These are phyloP conservation scores for Misopates orontium DNA, from an alignment of 257 asterid species.

Conservation along the genomic window DNA sequence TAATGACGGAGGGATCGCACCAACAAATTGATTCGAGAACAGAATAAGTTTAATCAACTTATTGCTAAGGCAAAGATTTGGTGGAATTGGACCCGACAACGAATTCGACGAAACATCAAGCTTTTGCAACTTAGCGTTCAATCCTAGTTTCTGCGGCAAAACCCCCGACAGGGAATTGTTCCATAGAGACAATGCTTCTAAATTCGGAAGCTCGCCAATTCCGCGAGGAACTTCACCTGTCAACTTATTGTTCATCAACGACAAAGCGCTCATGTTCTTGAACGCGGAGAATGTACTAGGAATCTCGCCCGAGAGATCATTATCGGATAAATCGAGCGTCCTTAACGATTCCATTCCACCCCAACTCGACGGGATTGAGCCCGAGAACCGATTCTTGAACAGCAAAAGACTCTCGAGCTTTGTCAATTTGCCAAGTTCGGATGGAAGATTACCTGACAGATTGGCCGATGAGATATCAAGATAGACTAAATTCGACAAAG, in stretches of 20 bases:
- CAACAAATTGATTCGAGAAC: slow-evolving; percentile 65
- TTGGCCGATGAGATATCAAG: slow-evolving; percentile 70
- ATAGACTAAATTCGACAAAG: slow-evolving; percentile 45
- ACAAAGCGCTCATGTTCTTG: slow-evolving; percentile 40
- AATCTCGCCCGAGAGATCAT: slow-evolving; percentile 63
- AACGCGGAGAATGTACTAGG: slow-evolving; percentile 49
- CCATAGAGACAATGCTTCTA: slow-evolving; percentile 64
- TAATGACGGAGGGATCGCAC: slow-evolving; percentile 62
- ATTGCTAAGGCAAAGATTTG: slow-evolving; percentile 62
- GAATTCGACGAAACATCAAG: slow-evolving; percentile 82
- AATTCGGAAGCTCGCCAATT: slow-evolving; percentile 68
- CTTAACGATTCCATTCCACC: slow-evolving; percentile 43
- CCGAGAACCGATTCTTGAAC: slow-evolving; percentile 55
- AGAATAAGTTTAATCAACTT: slow-evolving; percentile 57
- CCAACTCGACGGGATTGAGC: slow-evolving; percentile 56
- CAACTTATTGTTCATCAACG: slow-evolving; percentile 64
- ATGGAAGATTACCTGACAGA: slow-evolving; percentile 67
- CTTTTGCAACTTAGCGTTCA: slow-evolving; percentile 54
- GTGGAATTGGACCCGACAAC: slow-evolving; percentile 73
- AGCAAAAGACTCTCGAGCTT: slow-evolving; percentile 55
- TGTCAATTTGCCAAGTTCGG: slow-evolving; percentile 43
- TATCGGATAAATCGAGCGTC: slow-evolving; percentile 69
- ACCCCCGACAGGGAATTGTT: slow-evolving; percentile 80
- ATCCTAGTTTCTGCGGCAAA: slow-evolving; percentile 69
- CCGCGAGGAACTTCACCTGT: slow-evolving; percentile 74